Percentiles rank a stretch among this genome's conserved stretches.
Conservation (phyloP, 805 yeast species). For the Spathaspora gorwiae region DNA sequence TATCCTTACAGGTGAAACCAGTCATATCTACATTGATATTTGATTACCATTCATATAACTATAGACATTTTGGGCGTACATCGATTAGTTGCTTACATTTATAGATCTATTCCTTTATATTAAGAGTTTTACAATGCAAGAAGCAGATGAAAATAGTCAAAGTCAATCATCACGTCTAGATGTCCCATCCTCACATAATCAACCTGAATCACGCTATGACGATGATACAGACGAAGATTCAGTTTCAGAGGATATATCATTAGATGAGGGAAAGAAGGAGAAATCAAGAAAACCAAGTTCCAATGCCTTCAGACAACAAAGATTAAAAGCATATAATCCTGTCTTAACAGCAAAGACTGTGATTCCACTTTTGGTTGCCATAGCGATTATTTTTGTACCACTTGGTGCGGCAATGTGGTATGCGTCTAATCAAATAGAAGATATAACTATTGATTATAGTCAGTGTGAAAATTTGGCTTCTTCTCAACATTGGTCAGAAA, state of each 20-base stretch:
- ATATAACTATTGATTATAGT: conserved; percentile 37
- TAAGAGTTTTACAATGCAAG: too few species aligned
- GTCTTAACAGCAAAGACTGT: conserved; percentile 41
- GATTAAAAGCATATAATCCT: conserved; percentile 47
- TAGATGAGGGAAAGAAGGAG: conserved; percentile 33
- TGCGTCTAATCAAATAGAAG: conserved; percentile 36
- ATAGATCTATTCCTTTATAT: too few species aligned
- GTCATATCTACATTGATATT: too few species aligned
- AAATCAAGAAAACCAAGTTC: conserved; percentile 64
- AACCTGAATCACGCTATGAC: not conserved
- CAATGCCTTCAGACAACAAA: conserved; percentile 53
- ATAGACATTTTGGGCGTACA: too few species aligned
- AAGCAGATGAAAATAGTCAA: too few species aligned
- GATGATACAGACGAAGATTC: conserved; percentile 42
- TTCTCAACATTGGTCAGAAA: conserved; percentile 26
- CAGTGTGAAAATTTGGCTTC: conserved; percentile 37
- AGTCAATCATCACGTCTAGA: too few species aligned
- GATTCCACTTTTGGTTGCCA: conserved; percentile 33
- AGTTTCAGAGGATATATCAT: conserved; percentile 37
- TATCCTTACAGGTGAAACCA: too few species aligned
- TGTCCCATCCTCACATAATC: too few species aligned
- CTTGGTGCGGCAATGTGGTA: conserved; percentile 46
- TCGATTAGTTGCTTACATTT: too few species aligned
- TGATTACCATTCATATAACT: too few species aligned
- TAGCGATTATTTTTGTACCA: conserved; percentile 40